phyloP scores from a whole-genome alignment of 169 alveolate genomes.

The Sarcocystis neurona region DNA sequence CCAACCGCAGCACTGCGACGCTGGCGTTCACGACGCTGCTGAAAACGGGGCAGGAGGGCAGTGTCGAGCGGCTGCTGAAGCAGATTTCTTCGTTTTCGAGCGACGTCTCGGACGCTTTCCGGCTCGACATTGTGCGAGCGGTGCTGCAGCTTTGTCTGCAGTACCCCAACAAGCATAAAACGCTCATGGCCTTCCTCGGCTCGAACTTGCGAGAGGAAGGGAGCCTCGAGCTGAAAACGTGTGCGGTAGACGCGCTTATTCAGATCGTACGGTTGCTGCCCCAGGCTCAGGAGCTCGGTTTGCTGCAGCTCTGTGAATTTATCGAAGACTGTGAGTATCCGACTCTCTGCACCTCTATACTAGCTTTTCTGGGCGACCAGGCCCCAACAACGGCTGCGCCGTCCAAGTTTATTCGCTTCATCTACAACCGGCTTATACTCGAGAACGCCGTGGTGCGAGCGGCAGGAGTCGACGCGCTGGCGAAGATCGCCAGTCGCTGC shows the following conservation, averaged over 20 bases:
- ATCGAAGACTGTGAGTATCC: conserved; percentile 98
- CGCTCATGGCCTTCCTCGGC: conserved; percentile 87
- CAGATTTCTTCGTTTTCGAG: conserved; percentile 84
- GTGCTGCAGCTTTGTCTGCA: conserved; percentile 89
- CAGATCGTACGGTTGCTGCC: conserved; percentile 80
- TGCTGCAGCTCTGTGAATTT: conserved; percentile 93
- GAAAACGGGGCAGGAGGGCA: conserved; percentile 93
- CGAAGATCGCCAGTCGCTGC: conserved; percentile 80
- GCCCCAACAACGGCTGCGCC: conserved; percentile 88
- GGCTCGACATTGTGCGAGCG: conserved; percentile 90
- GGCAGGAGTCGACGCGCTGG: conserved; percentile 95
- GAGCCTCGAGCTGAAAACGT: conserved; percentile 85
- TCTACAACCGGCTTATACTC: conserved; percentile 94
- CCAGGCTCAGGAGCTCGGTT: conserved; percentile 79
- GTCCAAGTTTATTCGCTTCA: conserved; percentile 91
- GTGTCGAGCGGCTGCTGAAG: conserved; percentile 90
- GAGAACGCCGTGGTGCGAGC: conserved; percentile 96
- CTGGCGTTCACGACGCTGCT: conserved; percentile 94
- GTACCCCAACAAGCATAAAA: conserved; percentile 90
- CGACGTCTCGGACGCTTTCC: conserved; percentile 86
- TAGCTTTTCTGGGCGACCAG: conserved; percentile 69
- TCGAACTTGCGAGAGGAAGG: conserved; percentile 92
- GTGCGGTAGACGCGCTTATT: conserved; percentile 91
- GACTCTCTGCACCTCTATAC: conserved; percentile 79
- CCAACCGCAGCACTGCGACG: conserved; percentile 91